Base-by-base conservation (phyloP, 2,329 filamentous ascomycete genomes). In the Leptosphaerulina australis region DNA sequence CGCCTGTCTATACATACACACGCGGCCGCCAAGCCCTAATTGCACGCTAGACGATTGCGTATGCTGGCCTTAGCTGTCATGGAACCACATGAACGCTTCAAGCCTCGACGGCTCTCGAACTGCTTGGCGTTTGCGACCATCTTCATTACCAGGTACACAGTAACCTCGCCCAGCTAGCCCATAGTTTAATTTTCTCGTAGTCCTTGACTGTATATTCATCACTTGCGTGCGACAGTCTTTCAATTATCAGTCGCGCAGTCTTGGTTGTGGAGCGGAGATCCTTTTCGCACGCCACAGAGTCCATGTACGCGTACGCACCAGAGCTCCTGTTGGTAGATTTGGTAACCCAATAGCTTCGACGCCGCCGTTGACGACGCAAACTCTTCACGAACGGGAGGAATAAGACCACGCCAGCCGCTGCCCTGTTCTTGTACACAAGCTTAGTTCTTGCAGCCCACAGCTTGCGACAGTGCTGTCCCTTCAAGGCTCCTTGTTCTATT, bases 11-110 rank as follows among this genome's bases (percentile, higher is more conserved):
- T 25, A 9, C 22, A 21, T 31, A 24, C 30, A 31, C 28, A 37
- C 48, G 41, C 49, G 41, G 47, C 26, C 26, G 49, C 49, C 49
- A 47, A 52, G 49, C 24, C 38, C 29, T 25, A 18, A 10, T 21
- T 31, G 26, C 36, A 50, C 48, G 31, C 50, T 47, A 53, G n/a
- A 29, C 34, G 41, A 48, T 53, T 53, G 50, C 50, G 50, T 48
- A 39, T 41, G 33, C 36, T 29, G 43, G 31, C 44, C 18, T 25
- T 35, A 40, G 48, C 48, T 26, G 41, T 41, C 41, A 38, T 36
- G 36, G 35, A 46, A 34, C 48, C 31, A 38, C 26, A 37, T 35
- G 25, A 36, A 28, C 39, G n/a, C 46, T 33, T 15, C 25, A 34
- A 35, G 47, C 36, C 41, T 51, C 21, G 44, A 40, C 43, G 36